Base-by-base conservation (phyloP, 2,329 filamentous ascomycete genomes). In the Nemania abortiva region DNA sequence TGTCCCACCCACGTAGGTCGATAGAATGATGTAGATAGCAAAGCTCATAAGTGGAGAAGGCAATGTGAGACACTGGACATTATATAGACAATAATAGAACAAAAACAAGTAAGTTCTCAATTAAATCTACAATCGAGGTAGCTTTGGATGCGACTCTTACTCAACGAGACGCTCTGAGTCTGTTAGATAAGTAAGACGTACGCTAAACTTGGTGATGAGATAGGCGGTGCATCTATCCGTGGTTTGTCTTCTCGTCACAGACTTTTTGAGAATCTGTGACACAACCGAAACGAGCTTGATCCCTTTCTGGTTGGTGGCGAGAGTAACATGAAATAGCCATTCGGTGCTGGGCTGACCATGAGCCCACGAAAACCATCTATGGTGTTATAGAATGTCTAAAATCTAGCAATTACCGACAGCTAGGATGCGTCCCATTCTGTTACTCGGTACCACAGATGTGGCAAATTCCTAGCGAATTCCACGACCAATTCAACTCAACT, bases 221-320 rank as follows among this genome's bases (percentile, higher is more conserved):
- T 18, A 18, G 9, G 13, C 20, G 7, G n/a, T 47, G 47, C 53
- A 56, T 53, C 60, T 65, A 53, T 20, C 45, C 31, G 29, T 45
- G n/a, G 20, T 18, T 34, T 49, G 18, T 47, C 31, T 57, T 22
- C 42, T 52, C 31, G 39, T 29, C n/a, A 39, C 47, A 65, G 1
- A 34, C 42, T 24, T 54, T 29, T 63, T 13, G 45, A 13, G 55
- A 60, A 15, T 39, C 53, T 10, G 59, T 64, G 42, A 53, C 37
- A 64, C 59, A 6, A 47, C 11, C 24, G 31, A 34, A 3, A 61
- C 37, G 22, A 57, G 9, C 31, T 15, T 34, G 6, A 22, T 50
- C 5, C 49, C 22, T 27, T 39, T 52, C 67, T 50, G 59, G 63
- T 37, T 60, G 47, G 63, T 59, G 63, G 66, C 9, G 1, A 24